Percentiles rank a stretch among this genome's conserved stretches.
phyloP scores from a whole-genome alignment of 2,329 filamentous ascomycete species.

The Ophiostoma australiae region DNA sequence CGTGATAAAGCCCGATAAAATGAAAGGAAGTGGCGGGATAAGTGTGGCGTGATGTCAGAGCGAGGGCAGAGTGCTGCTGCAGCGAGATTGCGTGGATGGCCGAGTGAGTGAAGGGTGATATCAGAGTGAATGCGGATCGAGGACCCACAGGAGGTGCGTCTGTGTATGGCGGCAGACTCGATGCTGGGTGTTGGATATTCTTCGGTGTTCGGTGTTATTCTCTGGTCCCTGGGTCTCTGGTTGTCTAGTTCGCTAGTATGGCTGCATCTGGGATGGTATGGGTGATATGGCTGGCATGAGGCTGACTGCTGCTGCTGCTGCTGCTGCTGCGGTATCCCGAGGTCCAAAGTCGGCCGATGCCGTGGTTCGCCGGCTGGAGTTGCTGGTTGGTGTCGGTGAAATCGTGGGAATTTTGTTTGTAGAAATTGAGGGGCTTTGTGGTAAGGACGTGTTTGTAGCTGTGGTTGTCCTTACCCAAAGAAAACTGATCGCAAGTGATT shows the following conservation, averaged over 20 bases:
- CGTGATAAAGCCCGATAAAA: too few species aligned
- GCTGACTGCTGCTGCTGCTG: too few species aligned
- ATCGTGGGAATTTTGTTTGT: neutral
- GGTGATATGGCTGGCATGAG: neutral
- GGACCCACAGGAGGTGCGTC: neutral
- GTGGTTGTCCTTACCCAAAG: conserved; percentile 15
- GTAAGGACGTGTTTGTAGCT: neutral
- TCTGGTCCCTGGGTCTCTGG: neutral
- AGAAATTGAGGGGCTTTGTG: neutral
- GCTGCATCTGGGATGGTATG: neutral
- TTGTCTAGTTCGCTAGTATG: too few species aligned
- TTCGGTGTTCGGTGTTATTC: neutral
- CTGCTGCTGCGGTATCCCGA: neutral
- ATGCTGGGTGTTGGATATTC: neutral
- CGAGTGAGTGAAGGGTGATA: neutral
- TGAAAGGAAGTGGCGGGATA: neutral
- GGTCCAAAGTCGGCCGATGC: neutral
- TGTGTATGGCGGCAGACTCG: neutral
- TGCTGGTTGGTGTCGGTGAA: too few species aligned
- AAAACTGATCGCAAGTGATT: neutral
- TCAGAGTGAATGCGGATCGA: neutral
- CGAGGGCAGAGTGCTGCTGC: neutral
- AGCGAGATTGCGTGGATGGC: neutral
- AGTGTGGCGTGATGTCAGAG: neutral
- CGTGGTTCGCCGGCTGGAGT: neutral